phyloP scores from a whole-genome alignment of 1,284 basidiomycete species.

The Pterulicium gracile region DNA sequence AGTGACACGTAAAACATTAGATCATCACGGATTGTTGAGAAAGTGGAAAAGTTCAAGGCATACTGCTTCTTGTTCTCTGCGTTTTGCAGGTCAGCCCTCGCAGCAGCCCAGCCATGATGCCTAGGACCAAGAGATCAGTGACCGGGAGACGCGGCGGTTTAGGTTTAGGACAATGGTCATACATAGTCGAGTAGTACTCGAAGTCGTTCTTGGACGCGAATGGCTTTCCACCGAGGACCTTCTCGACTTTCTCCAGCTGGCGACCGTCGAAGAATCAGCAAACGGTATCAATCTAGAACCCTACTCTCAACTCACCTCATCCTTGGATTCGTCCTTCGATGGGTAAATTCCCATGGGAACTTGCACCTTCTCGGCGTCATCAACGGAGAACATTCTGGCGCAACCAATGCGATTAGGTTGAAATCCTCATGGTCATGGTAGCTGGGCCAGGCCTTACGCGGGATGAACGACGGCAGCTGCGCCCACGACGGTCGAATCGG shows the following conservation, averaged over 20 bases:
- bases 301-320: slow-evolving; percentile 32
- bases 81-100: slow-evolving; percentile 53
- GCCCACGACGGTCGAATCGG: slow-evolving; percentile 30
- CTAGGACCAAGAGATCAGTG: slow-evolving; percentile 19
- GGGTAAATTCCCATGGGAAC: slow-evolving; percentile 52
- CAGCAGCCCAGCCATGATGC: slow-evolving; percentile 67
- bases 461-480: slow-evolving; percentile 45
- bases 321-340: slow-evolving; percentile 47
- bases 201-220: slow-evolving; percentile 43
- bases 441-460: slow-evolving; percentile 29
- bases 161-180: slow-evolving; percentile 1
- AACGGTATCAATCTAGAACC: not conserved
- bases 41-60: slow-evolving; percentile 11
- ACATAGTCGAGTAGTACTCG: slow-evolving; percentile 45
- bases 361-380: slow-evolving; percentile 38
- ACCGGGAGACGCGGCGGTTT: slow-evolving; percentile 10
- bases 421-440: too few relatives aligned
- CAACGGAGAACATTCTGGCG: slow-evolving; percentile 44
- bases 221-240: slow-evolving; percentile 36
- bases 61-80: slow-evolving; percentile 56
- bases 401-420: too few relatives aligned
- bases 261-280: not conserved
- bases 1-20: slow-evolving; percentile 9
- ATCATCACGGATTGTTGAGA: not conserved
- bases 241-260: slow-evolving; percentile 42